Conservation (phyloP, 2,329 filamentous ascomycete genomes). For the Leptographium radiaticola region DNA sequence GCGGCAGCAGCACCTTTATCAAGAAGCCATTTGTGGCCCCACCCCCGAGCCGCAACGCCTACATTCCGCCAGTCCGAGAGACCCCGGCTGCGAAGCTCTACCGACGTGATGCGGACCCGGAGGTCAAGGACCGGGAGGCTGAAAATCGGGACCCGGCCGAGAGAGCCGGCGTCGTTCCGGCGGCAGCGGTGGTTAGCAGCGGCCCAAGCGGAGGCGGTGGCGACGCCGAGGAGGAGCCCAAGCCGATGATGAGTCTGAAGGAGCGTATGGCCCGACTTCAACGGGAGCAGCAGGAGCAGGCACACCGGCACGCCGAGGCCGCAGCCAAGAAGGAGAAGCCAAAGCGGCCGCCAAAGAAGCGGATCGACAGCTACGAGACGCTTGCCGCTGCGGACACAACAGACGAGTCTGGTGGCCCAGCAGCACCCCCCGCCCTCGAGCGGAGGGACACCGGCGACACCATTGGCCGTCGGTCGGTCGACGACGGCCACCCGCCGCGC, state of each 20-base stretch:
- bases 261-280: constrained; percentile 90
- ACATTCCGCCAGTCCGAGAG: constrained; percentile 64
- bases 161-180: constrained; percentile 45
- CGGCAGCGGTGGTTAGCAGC: constrained; percentile 6
- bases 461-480: constrained; percentile 35
- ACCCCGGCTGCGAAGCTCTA: constrained; percentile 63
- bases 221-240: constrained; percentile 65
- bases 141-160: constrained; percentile 56
- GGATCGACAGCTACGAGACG: constrained; percentile 32
- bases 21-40: constrained; percentile 96
- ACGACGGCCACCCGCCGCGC: constrained; percentile 28
- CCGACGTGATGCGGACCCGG: constrained; percentile 75
- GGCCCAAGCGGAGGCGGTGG: constrained; percentile 12
- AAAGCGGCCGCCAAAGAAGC: constrained; percentile 63
- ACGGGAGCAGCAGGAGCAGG: constrained; percentile 85
- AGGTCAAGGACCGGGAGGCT: constrained; percentile 50
- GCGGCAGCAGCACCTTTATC: constrained; percentile 52
- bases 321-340: constrained; percentile 76
- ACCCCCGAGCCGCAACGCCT: constrained; percentile 84
- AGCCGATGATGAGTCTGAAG: constrained; percentile 83
- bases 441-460: constrained; percentile 34
- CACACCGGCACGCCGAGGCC: constrained; percentile 66
- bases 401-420: constrained; percentile 20
- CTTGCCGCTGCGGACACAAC: constrained; percentile 1
- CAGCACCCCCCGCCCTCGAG: constrained; percentile 24